Evolutionary conservation across 2,329 filamentous ascomycete species (phyloP).

Genomic region (Penicillium sp.): DNA sequence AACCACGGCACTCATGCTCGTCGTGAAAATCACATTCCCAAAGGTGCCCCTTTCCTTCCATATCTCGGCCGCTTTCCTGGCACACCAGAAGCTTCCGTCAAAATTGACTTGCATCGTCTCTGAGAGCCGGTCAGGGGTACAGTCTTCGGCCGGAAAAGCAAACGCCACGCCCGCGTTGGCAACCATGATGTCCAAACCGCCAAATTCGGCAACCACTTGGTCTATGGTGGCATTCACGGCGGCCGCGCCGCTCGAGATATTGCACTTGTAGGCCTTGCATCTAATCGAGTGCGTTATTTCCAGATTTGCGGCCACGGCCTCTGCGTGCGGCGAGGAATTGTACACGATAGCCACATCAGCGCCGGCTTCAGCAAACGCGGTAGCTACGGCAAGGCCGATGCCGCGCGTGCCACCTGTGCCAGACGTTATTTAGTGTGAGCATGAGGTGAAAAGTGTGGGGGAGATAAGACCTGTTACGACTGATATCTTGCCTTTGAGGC

Average conservation of each 20-base stretch:
- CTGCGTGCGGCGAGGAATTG: slow-evolving; percentile 21
- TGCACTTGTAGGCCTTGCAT: slow-evolving; percentile 31
- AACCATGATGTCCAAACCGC: slow-evolving; percentile 41
- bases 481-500: too few species aligned
- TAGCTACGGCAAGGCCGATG: slow-evolving; percentile 38
- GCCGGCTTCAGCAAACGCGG: slow-evolving; percentile 37
- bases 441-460: too few species aligned
- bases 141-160: slow-evolving; percentile 35
- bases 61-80: slow-evolving; percentile 34
- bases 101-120: slow-evolving; percentile 39
- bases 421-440: too few species aligned
- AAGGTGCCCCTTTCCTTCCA: slow-evolving; percentile 13
- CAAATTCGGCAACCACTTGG: slow-evolving; percentile 37
- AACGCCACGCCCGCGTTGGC: slow-evolving; percentile 44
- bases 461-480: too few species aligned
- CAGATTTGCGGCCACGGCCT: slow-evolving; percentile 27
- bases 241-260: slow-evolving; percentile 26
- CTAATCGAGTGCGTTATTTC: neutral
- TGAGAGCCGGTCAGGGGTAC: slow-evolving; percentile 37
- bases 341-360: slow-evolving; percentile 27
- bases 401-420: slow-evolving; percentile 30
- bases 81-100: slow-evolving; percentile 37
- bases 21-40: slow-evolving; percentile 39
- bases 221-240: slow-evolving; percentile 31
- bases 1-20: slow-evolving; percentile 34